These are phyloP conservation scores for Murraya koenigii DNA, from an alignment of 345 rosid species.

Conservation along the genomic window DNA sequence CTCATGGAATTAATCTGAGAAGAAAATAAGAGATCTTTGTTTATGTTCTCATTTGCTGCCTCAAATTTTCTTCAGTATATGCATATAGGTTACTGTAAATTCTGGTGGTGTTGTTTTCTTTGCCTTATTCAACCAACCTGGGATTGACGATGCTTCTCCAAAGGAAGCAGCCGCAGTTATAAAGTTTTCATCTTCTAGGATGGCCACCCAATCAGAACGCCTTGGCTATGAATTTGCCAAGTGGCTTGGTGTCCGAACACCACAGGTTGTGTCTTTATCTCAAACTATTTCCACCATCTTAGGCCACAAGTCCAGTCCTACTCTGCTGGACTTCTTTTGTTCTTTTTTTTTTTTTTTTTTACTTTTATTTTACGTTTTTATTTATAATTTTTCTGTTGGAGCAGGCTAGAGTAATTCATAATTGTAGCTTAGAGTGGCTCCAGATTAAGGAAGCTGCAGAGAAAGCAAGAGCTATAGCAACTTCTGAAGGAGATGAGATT, in stretches of 20 bases:
- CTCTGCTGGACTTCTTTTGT: background rate
- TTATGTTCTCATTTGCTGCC: slow-evolving; percentile 9
- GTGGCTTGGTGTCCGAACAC: slow-evolving; percentile 90
- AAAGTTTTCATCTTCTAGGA: slow-evolving; percentile 96
- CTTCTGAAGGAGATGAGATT: slow-evolving; percentile 76
- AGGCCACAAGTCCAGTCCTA: background rate
- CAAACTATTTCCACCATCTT: slow-evolving; percentile 8
- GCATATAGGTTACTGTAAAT: slow-evolving; percentile 80
- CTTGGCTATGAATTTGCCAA: slow-evolving; percentile 97
- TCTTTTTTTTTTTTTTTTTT: background rate
- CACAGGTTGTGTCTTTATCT: slow-evolving; percentile 61
- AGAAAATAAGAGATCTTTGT: background rate
- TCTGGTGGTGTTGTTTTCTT: slow-evolving; percentile 99
- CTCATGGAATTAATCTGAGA: background rate
- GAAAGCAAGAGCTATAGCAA: slow-evolving; percentile 75
- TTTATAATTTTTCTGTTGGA: slow-evolving; percentile 19
- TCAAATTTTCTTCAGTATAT: slow-evolving; percentile 31
- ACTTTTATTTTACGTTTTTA: background rate
- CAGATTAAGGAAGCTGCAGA: slow-evolving; percentile 91
- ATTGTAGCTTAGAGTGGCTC: slow-evolving; percentile 80
- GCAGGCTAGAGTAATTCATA: slow-evolving; percentile 96
- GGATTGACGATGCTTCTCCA: slow-evolving; percentile 36
- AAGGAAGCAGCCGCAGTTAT: slow-evolving; percentile 97
- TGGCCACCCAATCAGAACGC: slow-evolving; percentile 99
- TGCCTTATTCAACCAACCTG: slow-evolving; percentile 71